phyloP scores from a whole-genome alignment of 2,329 filamentous ascomycete species.

The Coniochaeta sp. region DNA sequence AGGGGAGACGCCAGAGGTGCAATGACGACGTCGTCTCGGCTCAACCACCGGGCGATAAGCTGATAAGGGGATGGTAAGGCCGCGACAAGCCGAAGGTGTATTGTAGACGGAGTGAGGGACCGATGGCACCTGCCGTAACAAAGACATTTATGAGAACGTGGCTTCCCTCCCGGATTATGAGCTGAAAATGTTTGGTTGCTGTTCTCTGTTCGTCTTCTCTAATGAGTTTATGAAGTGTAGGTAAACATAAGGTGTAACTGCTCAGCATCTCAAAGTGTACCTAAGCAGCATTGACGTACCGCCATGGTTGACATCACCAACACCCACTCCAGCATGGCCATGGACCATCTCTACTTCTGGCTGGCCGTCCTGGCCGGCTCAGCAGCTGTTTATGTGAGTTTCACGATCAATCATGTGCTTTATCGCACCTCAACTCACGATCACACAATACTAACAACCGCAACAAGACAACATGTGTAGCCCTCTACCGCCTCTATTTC shows the following conservation, averaged over 20 bases:
- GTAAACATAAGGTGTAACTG: not conserved
- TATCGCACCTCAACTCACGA: not conserved
- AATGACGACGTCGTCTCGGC: slow-evolving; percentile 12
- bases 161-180: not conserved
- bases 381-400: slow-evolving; percentile 33
- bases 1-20: not conserved
- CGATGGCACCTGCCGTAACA: not conserved
- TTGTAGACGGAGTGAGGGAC: not conserved
- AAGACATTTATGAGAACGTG: not conserved
- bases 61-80: slow-evolving; percentile 11
- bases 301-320: slow-evolving; percentile 11
- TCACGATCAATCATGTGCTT: not conserved
- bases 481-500: slow-evolving; percentile 52
- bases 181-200: not conserved
- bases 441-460: not conserved
- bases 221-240: too few species aligned
- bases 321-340: not conserved
- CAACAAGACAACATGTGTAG: slow-evolving; percentile 28
- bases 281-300: not conserved
- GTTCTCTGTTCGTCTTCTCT: not conserved
- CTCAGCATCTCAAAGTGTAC: not conserved
- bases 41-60: slow-evolving; percentile 9
- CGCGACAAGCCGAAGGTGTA: slow-evolving; percentile 13
- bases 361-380: slow-evolving; percentile 27
- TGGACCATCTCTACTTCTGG: slow-evolving; percentile 30